phyloP scores from a whole-genome alignment of 2,329 filamentous ascomycete species.

The Colletotrichum liriopes region DNA sequence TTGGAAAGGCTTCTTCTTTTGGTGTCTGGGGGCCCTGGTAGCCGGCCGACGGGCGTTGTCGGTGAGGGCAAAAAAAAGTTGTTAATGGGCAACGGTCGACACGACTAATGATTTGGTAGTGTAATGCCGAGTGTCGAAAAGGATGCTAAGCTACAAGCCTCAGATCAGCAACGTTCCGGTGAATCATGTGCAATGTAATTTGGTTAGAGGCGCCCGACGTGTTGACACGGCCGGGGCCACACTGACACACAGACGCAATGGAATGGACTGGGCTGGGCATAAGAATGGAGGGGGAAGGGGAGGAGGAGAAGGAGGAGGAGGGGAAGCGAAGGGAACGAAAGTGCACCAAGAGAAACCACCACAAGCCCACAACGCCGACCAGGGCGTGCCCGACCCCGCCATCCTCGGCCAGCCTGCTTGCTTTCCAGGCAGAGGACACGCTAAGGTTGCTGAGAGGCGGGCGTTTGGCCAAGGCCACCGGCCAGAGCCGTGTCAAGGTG shows the following conservation, averaged over 20 bases:
- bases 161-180: constrained; percentile 38
- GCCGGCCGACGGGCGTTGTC: constrained; percentile 26
- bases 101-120: constrained; percentile 14
- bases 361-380: constrained; percentile 3
- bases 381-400: constrained; percentile 27
- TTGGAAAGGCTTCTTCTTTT: constrained; percentile 13
- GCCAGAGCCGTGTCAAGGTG: not conserved
- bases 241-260: constrained; percentile 26
- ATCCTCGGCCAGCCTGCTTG: constrained; percentile 11
- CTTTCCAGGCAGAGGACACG: constrained; percentile 8
- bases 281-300: constrained; percentile 7
- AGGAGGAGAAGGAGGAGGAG: not conserved
- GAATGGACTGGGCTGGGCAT: not conserved
- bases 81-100: constrained; percentile 7
- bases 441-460: not conserved
- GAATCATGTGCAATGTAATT: constrained; percentile 37
- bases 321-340: constrained; percentile 4
- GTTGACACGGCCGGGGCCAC: constrained; percentile 9
- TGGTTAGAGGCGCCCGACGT: constrained; percentile 14
- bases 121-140: constrained; percentile 9
- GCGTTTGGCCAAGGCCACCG: not conserved
- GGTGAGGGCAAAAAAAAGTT: constrained; percentile 24
- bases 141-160: constrained; percentile 33
- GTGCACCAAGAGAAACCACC: constrained; percentile 9
- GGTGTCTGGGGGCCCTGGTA: constrained; percentile 13